Evolutionary conservation across 2,329 filamentous ascomycete genomes (phyloP).

Genomic region (Scytalidium lignicola): DNA sequence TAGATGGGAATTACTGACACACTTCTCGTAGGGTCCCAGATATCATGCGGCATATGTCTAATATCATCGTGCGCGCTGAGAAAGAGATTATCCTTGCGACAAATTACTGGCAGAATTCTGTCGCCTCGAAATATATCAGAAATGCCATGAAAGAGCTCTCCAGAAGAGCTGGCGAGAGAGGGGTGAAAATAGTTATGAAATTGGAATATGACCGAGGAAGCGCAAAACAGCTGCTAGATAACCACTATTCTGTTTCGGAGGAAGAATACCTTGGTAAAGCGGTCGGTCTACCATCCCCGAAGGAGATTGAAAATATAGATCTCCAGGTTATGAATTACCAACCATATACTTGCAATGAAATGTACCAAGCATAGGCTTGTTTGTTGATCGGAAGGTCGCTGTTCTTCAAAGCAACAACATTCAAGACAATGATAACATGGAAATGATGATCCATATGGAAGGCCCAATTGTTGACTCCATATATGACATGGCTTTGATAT

Average conservation of each 20-base stretch:
- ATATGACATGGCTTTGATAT: constrained; percentile 69
- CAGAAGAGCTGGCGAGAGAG: constrained; percentile 52
- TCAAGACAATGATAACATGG: constrained; percentile 71
- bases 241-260: constrained; percentile 55
- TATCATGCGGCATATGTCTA: constrained; percentile 68
- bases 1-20: constrained; percentile 1
- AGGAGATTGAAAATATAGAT: constrained; percentile 67
- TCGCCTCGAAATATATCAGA: constrained; percentile 62
- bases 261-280: constrained; percentile 52
- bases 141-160: constrained; percentile 67
- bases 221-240: constrained; percentile 57
- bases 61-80: constrained; percentile 68
- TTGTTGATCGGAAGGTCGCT: constrained; percentile 68
- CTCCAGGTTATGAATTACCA: constrained; percentile 69
- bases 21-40: constrained; percentile 54
- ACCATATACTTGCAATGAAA: constrained; percentile 66
- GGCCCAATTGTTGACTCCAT: constrained; percentile 71
- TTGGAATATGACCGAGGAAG: constrained; percentile 71
- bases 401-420: constrained; percentile 76
- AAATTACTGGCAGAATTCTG: constrained; percentile 69
- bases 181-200: constrained; percentile 59
- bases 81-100: constrained; percentile 70
- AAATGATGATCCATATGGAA: constrained; percentile 75
- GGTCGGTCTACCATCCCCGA: constrained; percentile 54
- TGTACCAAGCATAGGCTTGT: constrained; percentile 76